Evolutionary conservation across 78 protist genomes (phyloP).

Genomic region (Dictyostelium intermedium): DNA sequence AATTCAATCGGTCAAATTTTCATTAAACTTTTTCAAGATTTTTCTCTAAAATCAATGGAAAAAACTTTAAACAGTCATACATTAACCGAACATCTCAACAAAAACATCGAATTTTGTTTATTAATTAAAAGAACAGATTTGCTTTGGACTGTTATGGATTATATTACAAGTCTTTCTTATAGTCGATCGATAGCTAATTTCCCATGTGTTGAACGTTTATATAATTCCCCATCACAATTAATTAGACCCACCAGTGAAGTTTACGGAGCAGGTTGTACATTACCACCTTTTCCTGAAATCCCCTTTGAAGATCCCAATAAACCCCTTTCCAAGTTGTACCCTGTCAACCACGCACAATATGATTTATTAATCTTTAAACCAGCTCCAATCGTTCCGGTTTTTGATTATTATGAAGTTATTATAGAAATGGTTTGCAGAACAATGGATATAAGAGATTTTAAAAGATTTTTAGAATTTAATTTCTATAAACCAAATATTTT

Average conservation of each 20-base stretch:
- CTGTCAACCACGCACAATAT: not conserved
- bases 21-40: not conserved
- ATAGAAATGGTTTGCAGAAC: not conserved
- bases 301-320: no score
- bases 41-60: not conserved
- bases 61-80: no score
- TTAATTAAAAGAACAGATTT: not conserved
- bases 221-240: not conserved
- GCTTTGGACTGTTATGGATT: not conserved
- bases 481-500: not conserved
- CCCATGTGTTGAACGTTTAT: not conserved
- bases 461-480: not conserved
- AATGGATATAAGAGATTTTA: not conserved
- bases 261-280: not conserved
- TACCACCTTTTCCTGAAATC: not conserved
- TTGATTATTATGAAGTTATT: not conserved
- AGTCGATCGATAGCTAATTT: not conserved
- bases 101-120: not conserved
- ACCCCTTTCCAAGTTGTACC: no score
- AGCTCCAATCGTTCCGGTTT: not conserved
- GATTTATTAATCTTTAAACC: not conserved
- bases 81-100: not conserved
- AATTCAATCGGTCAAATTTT: not conserved
- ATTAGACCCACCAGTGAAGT: not conserved
- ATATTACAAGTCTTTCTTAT: not conserved